A percentile compares a stretch with the other conserved stretches of the same genome.
Conservation (phyloP, 805 yeast species). For the Starmerella sirachaensis region DNA sequence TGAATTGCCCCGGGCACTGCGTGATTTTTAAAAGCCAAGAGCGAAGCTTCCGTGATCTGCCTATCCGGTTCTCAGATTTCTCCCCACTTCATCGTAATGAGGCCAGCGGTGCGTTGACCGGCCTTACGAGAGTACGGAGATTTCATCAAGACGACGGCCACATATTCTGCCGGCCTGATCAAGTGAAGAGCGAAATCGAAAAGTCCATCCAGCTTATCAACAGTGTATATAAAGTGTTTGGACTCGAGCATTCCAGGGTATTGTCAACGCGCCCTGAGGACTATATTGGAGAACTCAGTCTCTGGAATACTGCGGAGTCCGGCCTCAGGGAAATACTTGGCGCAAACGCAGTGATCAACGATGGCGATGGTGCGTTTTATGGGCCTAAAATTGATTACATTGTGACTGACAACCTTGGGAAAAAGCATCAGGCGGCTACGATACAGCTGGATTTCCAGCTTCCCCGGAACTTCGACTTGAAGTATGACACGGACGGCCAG, state of each 20-base stretch:
- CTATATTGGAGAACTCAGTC: slow-evolving; percentile 60
- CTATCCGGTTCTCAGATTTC: slow-evolving; percentile 76
- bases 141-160: slow-evolving; percentile 99
- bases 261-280: slow-evolving; percentile 79
- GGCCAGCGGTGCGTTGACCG: slow-evolving; percentile 85
- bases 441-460: slow-evolving; percentile 90
- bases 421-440: slow-evolving; percentile 88
- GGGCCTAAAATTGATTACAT: slow-evolving; percentile 71
- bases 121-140: slow-evolving; percentile 82
- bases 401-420: slow-evolving; percentile 65
- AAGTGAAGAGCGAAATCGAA: slow-evolving; percentile 61
- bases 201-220: slow-evolving; percentile 63
- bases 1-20: slow-evolving; percentile 69
- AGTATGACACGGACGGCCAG: slow-evolving; percentile 42
- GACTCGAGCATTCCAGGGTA: slow-evolving; percentile 49
- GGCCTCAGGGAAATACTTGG: slow-evolving; percentile 51
- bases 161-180: slow-evolving; percentile 73
- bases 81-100: slow-evolving; percentile 90
- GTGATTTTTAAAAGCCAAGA: slow-evolving; percentile 62
- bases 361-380: slow-evolving; percentile 88
- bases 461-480: slow-evolving; percentile 69
- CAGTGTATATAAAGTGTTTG: slow-evolving; percentile 60
- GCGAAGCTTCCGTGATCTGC: slow-evolving; percentile 75
- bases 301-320: slow-evolving; percentile 76
- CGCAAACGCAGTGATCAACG: slow-evolving; percentile 53